Base-by-base conservation (phyloP, 352 stramenopile genomes). In the Pythium angustatum region DNA sequence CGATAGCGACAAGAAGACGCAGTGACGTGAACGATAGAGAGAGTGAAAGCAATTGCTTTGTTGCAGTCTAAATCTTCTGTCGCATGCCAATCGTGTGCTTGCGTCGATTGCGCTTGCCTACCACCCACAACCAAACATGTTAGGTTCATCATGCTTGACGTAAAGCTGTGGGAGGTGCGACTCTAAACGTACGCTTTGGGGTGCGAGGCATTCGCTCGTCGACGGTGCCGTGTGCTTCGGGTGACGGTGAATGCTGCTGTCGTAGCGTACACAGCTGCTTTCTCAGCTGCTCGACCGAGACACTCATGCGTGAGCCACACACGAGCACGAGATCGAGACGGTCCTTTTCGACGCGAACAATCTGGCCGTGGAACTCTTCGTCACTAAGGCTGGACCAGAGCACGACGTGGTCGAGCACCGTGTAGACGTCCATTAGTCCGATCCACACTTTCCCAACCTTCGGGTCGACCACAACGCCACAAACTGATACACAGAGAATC, bases 331-430 rank as follows among this genome's bases (percentile, higher is more conserved):
- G 28, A 7, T 71, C 70, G 10, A 92, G 54, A 17, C 76, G 62
- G 1, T 76, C 64, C 10, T 40, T 55, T 21, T 70, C 49, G 52
- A 90, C 58, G 2, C 22, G 66, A 11, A 70, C 54, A 38, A 92
- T 68, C 47, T 83, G 82, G 9, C 83, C 83, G 53, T 86, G 62
- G 24, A 92, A 85, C 47, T 88, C 79, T 54, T 90, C 76, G 22
- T 87, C 81, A 4, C 74, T 79, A 30, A 90, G 55, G 15, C 36
- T 56, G 2, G 81, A 90, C 36, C 52, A 61, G 19, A 92, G 53
- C 26, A 89, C 53, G 34, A 92, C 81, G 50, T 73, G 64, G 60
- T 92, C 81, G 1, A 71, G 62, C n/a, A 85, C 70, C 28, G 33
- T 27, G 60, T 85, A 88, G 12, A 62, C 72, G 17, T 76, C 59